Evolutionary conservation across 2,329 filamentous ascomycete genomes (phyloP), one percentile per base, ranked within the genome.

Genomic region (Mycosphaerella sp.): DNA sequence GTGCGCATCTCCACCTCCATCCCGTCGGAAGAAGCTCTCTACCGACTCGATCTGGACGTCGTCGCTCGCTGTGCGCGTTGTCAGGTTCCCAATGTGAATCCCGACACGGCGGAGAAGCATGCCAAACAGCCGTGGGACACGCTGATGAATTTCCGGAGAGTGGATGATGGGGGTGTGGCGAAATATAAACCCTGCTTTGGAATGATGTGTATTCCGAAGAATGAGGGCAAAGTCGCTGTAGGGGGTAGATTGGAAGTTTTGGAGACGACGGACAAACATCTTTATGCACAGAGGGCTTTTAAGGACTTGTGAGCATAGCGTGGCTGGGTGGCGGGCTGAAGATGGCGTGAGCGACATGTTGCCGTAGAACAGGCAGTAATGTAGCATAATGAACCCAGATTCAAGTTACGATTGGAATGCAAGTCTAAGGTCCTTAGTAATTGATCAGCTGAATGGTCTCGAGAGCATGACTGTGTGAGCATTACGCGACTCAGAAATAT

Each of bases 101-200:
- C 81, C 0, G 76, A 79, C n/a, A 82, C 81, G 4, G 82, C 78
- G 7, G 74, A 76, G 55, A 80, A 81, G 67, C 73, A 84, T 63
- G 72, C 74, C 48, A 74, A 74, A 45, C 75, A 85, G 72, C 82
- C 82, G 6, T 85, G 81, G 82, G 76, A 83, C 62, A 77, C 76
- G 56, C 66, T 85, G 51, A 79, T 83, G 74, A 78, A 78, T 62
- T 84, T 82, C 67, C 70, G 82, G 7, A 68, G 81, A 29, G 73
- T 84, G 4, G 82, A 85, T 64, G 71, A 77, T 61, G 82, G 81
- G 0, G 80, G 81, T 0, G 75, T 80, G 26, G 69, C 69, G n/a
- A 83, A 76, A 68, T 84, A 73, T 59, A 85, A 85, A 70, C 82
- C 82, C 40, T 84, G 81, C 60, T 85, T 84, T 72, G 82, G 82